phyloP scores from a whole-genome alignment of 163 green algal genomes.

The Scenedesmus sp. region DNA sequence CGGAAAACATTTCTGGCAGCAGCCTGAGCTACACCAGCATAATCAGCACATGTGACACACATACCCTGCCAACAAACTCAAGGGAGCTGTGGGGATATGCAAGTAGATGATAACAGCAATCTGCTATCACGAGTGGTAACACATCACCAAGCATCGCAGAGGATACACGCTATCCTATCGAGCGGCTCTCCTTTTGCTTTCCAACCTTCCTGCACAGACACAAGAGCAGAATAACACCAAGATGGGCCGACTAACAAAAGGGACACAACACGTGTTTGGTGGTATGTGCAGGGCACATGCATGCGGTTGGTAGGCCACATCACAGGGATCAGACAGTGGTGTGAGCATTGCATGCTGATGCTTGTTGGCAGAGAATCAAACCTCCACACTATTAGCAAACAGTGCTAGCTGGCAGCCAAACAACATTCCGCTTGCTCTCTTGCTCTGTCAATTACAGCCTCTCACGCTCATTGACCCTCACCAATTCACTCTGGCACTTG shows the following conservation, averaged over 20 bases:
- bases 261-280: background rate
- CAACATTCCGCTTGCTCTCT: background rate
- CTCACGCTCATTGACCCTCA: background rate
- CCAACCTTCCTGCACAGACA: background rate
- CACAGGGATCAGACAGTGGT: background rate
- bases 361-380: background rate
- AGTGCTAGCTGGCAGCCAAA: background rate
- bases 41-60: too few relatives aligned
- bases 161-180: too few relatives aligned
- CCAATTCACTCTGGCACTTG: background rate
- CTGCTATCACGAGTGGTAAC: too few relatives aligned
- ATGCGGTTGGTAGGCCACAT: background rate
- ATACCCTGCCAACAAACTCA: too few relatives aligned
- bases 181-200: too few relatives aligned
- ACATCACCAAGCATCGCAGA: too few relatives aligned
- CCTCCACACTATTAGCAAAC: background rate
- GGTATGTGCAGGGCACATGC: background rate
- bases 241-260: background rate
- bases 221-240: background rate
- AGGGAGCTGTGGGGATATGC: too few relatives aligned
- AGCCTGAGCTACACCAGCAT: too few relatives aligned
- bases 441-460: background rate
- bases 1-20: background rate
- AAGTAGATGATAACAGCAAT: too few relatives aligned
- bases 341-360: background rate